Evolutionary conservation across 352 stramenopile species (phyloP).

Genomic region (Phytophthora uliginosa): DNA sequence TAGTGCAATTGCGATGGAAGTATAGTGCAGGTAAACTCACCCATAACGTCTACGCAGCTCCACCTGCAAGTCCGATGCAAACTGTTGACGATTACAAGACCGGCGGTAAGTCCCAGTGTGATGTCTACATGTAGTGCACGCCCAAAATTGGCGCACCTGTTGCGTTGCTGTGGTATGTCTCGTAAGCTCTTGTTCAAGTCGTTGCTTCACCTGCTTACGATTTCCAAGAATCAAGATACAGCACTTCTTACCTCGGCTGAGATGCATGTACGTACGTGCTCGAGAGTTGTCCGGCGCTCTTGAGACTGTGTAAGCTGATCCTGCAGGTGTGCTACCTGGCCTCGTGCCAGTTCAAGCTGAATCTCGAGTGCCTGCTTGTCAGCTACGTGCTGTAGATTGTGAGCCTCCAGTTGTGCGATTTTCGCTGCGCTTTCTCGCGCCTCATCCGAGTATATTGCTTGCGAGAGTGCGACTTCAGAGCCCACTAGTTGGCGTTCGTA

Average conservation of each 20-base stretch:
- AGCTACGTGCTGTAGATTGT: conserved; percentile 38
- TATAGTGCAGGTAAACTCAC: conserved; percentile 30
- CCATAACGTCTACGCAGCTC: conserved; percentile 71
- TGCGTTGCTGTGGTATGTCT: conserved; percentile 44
- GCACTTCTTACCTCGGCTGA: not conserved
- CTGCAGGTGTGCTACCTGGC: conserved; percentile 28
- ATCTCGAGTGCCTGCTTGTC: conserved; percentile 43
- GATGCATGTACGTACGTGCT: conserved; percentile 28
- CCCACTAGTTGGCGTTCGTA: conserved; percentile 68
- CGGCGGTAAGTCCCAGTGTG: not conserved
- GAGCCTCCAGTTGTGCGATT: conserved; percentile 42
- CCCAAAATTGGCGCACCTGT: conserved; percentile 24
- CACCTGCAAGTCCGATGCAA: conserved; percentile 56
- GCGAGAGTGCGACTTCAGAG: conserved; percentile 58
- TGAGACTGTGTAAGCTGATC: conserved; percentile 35
- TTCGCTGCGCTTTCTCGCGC: conserved; percentile 52
- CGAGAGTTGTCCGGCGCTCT: conserved; percentile 32
- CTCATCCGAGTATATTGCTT: conserved; percentile 53
- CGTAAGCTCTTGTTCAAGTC: conserved; percentile 38
- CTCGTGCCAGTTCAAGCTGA: conserved; percentile 32
- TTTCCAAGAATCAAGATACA: conserved; percentile 7
- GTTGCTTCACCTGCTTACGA: conserved; percentile 31
- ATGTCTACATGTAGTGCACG: not conserved
- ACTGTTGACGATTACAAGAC: conserved; percentile 34
- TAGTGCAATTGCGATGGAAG: not conserved